Evolutionary conservation across 2,329 filamentous ascomycete species (phyloP).

Genomic region (Penicillium corylophilum): DNA sequence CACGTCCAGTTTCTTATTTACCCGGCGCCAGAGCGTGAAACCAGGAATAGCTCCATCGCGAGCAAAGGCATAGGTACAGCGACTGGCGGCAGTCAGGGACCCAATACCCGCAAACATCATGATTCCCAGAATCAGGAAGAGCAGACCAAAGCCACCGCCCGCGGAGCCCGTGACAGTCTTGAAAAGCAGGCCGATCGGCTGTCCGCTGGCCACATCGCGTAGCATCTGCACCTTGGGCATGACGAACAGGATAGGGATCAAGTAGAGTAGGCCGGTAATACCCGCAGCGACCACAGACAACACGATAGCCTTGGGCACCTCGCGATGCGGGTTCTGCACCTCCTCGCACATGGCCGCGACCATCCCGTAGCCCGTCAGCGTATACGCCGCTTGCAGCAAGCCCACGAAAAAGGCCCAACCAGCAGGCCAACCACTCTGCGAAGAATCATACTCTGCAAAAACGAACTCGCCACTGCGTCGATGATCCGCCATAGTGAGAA

Average conservation of each 20-base stretch:
- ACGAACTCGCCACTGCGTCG: conserved; percentile 63
- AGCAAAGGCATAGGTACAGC: conserved; percentile 75
- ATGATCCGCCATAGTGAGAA: conserved; percentile 61
- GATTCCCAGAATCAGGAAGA: conserved; percentile 75
- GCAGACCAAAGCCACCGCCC: conserved; percentile 70
- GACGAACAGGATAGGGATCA: conserved; percentile 74
- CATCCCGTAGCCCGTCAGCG: conserved; percentile 63
- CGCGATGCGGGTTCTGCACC: conserved; percentile 65
- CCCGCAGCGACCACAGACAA: conserved; percentile 66
- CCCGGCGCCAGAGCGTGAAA: conserved; percentile 63
- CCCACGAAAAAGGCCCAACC: conserved; percentile 75
- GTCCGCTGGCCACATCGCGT: conserved; percentile 66
- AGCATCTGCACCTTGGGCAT: conserved; percentile 66
- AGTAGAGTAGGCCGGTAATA: conserved; percentile 64
- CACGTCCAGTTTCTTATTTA: conserved; percentile 65
- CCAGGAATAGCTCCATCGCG: conserved; percentile 73
- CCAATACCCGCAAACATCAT: conserved; percentile 74
- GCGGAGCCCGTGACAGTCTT: conserved; percentile 72
- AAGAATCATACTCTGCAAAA: conserved; percentile 67
- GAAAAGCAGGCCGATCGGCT: conserved; percentile 75
- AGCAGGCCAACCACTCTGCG: conserved; percentile 62
- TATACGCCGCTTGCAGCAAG: conserved; percentile 60
- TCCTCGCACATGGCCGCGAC: conserved; percentile 72
- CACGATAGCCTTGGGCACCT: conserved; percentile 71
- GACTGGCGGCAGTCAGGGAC: conserved; percentile 69